Evolutionary conservation across 2,329 filamentous ascomycete species (phyloP).

Genomic region (Apiospora marii): DNA sequence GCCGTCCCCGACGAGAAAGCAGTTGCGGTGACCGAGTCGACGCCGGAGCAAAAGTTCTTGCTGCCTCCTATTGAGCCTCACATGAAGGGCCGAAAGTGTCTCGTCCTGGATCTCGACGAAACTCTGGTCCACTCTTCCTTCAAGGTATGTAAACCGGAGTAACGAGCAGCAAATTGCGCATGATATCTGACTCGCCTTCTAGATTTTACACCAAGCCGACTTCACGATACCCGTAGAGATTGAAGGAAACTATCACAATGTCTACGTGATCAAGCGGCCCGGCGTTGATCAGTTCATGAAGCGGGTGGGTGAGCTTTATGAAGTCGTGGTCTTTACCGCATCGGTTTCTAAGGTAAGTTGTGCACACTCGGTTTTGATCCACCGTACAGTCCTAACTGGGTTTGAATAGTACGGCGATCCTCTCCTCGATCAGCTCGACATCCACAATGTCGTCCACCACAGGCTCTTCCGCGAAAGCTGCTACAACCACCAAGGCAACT

Average conservation of each 20-base stretch:
- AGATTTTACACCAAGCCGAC: conserved; percentile 98
- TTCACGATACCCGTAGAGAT: conserved; percentile 99
- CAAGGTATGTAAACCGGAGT: conserved; percentile 70
- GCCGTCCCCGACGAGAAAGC: conserved; percentile 48
- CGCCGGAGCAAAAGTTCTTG: conserved; percentile 70
- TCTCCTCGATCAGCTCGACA: conserved; percentile 93
- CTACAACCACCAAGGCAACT: conserved; percentile 99
- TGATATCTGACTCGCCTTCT: conserved; percentile 24
- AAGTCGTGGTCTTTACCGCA: conserved; percentile 98
- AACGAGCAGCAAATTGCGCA: not conserved
- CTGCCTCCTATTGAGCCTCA: conserved; percentile 83
- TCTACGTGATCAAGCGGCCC: conserved; percentile 99
- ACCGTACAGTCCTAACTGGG: conserved; percentile 31
- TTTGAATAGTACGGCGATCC: conserved; percentile 86
- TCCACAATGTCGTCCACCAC: conserved; percentile 96
- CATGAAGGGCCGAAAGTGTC: conserved; percentile 87
- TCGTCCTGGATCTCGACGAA: conserved; percentile 95
- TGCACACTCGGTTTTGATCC: not conserved
- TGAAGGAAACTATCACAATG: conserved; percentile 98
- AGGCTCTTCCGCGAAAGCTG: conserved; percentile 97
- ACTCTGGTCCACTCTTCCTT: conserved; percentile 98
- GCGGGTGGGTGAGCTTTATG: conserved; percentile 94
- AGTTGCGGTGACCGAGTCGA: conserved; percentile 51
- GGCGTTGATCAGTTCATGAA: conserved; percentile 99
- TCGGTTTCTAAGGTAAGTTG: conserved; percentile 89